Percentiles rank a stretch among this genome's conserved stretches.
These are phyloP conservation scores for Erodium maritimum DNA, from an alignment of 345 rosid genomes.

Conservation along the genomic window DNA sequence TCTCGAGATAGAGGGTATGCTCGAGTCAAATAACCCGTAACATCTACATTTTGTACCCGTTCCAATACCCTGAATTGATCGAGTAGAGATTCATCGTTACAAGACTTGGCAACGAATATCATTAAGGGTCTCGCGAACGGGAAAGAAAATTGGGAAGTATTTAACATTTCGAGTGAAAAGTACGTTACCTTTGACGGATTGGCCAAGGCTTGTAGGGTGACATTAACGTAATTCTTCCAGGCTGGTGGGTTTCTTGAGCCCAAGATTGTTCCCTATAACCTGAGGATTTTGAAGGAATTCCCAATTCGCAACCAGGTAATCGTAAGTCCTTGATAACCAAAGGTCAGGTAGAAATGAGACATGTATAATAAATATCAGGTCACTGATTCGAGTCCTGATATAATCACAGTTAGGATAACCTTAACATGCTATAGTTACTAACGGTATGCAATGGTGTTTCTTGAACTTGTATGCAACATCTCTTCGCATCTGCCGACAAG, in stretches of 20 bases:
- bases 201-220: constrained; percentile 78
- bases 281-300: constrained; percentile 68
- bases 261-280: constrained; percentile 58
- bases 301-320: constrained; percentile 82
- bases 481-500: constrained; percentile 69
- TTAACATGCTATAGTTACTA: too few relatives aligned
- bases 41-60: too few relatives aligned
- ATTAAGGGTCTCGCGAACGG: constrained; percentile 50
- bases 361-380: too few relatives aligned
- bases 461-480: constrained; percentile 42
- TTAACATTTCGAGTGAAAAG: constrained; percentile 75
- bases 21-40: constrained; percentile 38
- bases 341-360: too few relatives aligned
- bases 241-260: constrained; percentile 86
- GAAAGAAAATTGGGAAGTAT: constrained; percentile 60
- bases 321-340: too few relatives aligned
- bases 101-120: constrained; percentile 72
- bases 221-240: constrained; percentile 20
- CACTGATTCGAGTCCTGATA: too few relatives aligned
- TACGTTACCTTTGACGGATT: constrained; percentile 70
- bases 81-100: too few relatives aligned
- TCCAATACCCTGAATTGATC: too few relatives aligned
- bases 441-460: too few relatives aligned
- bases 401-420: too few relatives aligned
- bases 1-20: constrained; percentile 55